These are phyloP conservation scores for Chlorophyllum brunneum DNA, from an alignment of 768 basidiomycete genomes.

Conservation along the genomic window DNA sequence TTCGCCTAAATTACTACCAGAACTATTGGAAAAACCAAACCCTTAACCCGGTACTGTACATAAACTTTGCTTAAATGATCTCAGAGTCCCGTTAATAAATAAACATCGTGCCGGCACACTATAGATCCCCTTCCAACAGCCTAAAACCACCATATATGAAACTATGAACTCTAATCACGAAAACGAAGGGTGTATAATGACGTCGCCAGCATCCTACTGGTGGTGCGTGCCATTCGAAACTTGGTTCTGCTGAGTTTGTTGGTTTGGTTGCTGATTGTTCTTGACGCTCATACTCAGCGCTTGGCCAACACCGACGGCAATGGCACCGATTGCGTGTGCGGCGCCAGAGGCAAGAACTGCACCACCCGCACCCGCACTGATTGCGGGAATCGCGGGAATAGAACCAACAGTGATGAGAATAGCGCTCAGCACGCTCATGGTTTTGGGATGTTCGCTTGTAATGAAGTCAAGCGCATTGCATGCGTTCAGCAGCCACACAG, in stretches of 20 bases:
- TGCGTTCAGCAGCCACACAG: conserved; percentile 75
- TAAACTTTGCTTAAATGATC: background rate
- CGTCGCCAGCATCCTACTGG: background rate
- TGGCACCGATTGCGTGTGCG: conserved; percentile 74
- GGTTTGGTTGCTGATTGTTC: conserved; percentile 19
- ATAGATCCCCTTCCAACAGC: background rate
- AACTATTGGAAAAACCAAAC: background rate
- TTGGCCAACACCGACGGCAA: conserved; percentile 70
- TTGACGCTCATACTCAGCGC: conserved; percentile 33
- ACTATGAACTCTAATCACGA: too few relatives aligned
- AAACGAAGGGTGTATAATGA: too few relatives aligned
- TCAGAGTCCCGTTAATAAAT: background rate
- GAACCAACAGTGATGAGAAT: conserved; percentile 78
- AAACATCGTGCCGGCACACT: background rate
- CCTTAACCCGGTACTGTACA: conserved; percentile 1
- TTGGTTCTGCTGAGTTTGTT: conserved; percentile 16
- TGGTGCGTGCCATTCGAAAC: background rate
- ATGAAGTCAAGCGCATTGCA: conserved; percentile 73
- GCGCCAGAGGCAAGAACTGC: conserved; percentile 69
- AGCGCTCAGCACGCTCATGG: conserved; percentile 68
- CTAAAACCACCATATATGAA: background rate
- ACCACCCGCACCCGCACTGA: conserved; percentile 67
- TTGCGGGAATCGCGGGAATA: conserved; percentile 66
- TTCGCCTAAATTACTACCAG: conserved; percentile 4
- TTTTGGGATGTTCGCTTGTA: conserved; percentile 70